Evolutionary conservation across 257 asterid genomes (phyloP), one percentile per base, ranked within the genome.

Genomic region (Forsythia suspensa): DNA sequence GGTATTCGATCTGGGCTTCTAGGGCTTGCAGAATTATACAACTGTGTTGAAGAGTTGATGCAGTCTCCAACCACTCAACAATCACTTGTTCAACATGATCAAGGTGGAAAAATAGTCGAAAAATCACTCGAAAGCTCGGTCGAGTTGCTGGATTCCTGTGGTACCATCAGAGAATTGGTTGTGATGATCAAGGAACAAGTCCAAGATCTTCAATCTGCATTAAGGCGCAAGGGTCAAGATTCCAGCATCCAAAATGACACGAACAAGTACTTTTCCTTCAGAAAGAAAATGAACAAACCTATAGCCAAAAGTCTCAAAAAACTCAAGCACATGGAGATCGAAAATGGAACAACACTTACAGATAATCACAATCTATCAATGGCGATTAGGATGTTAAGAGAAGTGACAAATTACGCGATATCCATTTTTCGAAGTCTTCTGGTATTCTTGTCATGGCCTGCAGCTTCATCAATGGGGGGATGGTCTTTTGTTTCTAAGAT

Each of bases 131-230:
- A 86, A 18, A 72, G 57, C 41, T 91, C 96, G 4, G 70, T 90
- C 6, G 90, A 85, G 80, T 73, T 90, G 39, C 85, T 94, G 3
- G 98, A 94, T 68, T 90, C 91, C 0, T 92, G 97, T 83, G 86
- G 79, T 40, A 42, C 59, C 4, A 78, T 92, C 20, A 80, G 80
- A 21, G 94, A 91, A 5, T 70, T 92, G 40, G 82, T 77, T 12
- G 82, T 66, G 29, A 77, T 43, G 78, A 79, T 91, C 20, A 89
- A 76, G 67, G 92, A 89, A 74, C 81, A 77, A 66, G 85, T 82
- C 0, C 93, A 78, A 51, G 78, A 79, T 36, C 92, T 92, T 29
- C 94, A 94, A 75, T 94, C 98, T 4, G 89, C 97, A 0, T 38
- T 94, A 11, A 76, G 97, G 7, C 85, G 97, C 21, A 94, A 89